A percentile compares a stretch with the other conserved stretches of the same genome.
Conservation (phyloP, 192 early-diverging fungal genomes). For the Funneliformis mosseae region DNA sequence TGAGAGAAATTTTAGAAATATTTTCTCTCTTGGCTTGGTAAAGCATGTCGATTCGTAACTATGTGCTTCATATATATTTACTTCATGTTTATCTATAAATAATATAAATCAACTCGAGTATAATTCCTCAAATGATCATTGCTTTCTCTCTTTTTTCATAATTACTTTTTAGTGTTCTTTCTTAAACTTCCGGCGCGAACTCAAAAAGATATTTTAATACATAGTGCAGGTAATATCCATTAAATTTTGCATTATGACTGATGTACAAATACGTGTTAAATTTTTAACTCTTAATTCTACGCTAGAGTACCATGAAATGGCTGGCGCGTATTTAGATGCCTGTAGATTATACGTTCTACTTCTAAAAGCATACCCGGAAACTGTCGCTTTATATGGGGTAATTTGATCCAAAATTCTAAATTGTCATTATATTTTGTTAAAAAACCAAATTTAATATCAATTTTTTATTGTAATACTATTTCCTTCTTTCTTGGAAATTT, state of each 20-base stretch:
- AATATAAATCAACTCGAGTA: background rate
- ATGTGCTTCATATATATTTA: background rate
- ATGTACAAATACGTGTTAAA: background rate
- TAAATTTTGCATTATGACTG: slow-evolving; percentile 2
- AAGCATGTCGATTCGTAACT: background rate
- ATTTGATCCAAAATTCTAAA: background rate
- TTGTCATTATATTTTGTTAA: background rate
- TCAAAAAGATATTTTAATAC: slow-evolving; percentile 2
- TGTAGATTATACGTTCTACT: slow-evolving; percentile 16
- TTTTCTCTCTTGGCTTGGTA: background rate
- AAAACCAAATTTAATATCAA: background rate
- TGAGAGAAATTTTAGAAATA: too few species aligned
- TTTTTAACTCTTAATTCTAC: background rate
- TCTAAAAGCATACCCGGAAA: slow-evolving; percentile 18
- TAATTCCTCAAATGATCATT: too few species aligned
- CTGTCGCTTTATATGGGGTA: slow-evolving; percentile 17
- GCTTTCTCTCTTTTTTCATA: background rate
- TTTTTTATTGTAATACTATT: too few species aligned
- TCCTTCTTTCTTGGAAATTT: background rate
- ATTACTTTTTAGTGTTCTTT: slow-evolving; percentile 17
- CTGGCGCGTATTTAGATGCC: background rate
- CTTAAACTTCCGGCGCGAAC: slow-evolving; percentile 11
- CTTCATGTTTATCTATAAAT: background rate
- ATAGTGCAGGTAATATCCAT: slow-evolving; percentile 3
- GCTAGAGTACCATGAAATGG: slow-evolving; percentile 14